These are phyloP conservation scores for Pleurotus citrinopileatus DNA, from an alignment of 768 basidiomycete species.

Conservation along the genomic window DNA sequence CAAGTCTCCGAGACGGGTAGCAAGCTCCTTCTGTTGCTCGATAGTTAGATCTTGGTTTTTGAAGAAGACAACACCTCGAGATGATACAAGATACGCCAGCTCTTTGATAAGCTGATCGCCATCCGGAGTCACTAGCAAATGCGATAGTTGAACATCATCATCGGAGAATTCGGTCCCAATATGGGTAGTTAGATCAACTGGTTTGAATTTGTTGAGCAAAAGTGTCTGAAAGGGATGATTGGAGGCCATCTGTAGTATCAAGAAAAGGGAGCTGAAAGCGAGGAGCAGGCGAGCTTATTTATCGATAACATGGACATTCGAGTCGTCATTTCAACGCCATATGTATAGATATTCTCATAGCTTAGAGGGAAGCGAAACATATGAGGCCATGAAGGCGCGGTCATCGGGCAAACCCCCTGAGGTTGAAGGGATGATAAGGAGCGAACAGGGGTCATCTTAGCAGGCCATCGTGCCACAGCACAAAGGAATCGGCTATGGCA, in stretches of 20 bases:
- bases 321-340: too few species aligned
- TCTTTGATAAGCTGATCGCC: constrained; percentile 51
- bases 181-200: constrained; percentile 43
- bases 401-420: too few species aligned
- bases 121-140: constrained; percentile 40
- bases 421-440: too few species aligned
- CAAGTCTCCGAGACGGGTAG: constrained; percentile 43
- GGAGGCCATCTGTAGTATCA: background rate
- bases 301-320: too few species aligned
- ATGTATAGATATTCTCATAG: too few species aligned
- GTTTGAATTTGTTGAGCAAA: background rate
- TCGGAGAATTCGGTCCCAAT: constrained; percentile 54
- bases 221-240: background rate
- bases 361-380: too few species aligned
- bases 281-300: background rate
- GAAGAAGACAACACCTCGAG: constrained; percentile 68
- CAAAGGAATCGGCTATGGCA: too few species aligned
- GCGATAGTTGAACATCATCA: constrained; percentile 41
- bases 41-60: constrained; percentile 48
- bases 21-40: constrained; percentile 50
- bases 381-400: too few species aligned
- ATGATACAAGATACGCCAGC: constrained; percentile 49
- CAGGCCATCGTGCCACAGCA: too few species aligned
- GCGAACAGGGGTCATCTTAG: too few species aligned
- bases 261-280: background rate